Conservation (phyloP, 2,329 filamentous ascomycete genomes). For the Aspergillus vadensis region DNA sequence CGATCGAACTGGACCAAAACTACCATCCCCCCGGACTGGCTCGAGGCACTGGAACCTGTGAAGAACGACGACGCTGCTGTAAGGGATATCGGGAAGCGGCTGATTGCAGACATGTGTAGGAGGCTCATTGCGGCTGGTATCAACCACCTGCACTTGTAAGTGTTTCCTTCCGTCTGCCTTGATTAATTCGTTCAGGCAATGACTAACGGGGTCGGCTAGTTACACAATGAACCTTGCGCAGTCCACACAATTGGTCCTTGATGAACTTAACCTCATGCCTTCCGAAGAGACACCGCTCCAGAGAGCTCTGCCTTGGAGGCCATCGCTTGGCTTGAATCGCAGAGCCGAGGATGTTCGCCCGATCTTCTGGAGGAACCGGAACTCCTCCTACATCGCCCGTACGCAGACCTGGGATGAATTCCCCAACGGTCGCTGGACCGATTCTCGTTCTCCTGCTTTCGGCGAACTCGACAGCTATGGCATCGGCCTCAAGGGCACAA, state of each 20-base stretch:
- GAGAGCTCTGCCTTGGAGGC: conserved; percentile 93
- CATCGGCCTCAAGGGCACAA: conserved; percentile 89
- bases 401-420: conserved; percentile 99
- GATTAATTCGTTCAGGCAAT: background rate
- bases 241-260: conserved; percentile 88
- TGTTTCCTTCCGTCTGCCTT: conserved; percentile 2
- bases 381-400: conserved; percentile 90
- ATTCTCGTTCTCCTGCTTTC: conserved; percentile 92
- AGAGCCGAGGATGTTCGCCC: conserved; percentile 94
- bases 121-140: conserved; percentile 82
- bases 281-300: conserved; percentile 75
- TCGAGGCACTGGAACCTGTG: conserved; percentile 79
- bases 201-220: conserved; percentile 34
- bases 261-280: conserved; percentile 82
- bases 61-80: conserved; percentile 97
- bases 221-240: conserved; percentile 99
- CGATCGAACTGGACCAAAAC: conserved; percentile 90
- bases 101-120: conserved; percentile 88
- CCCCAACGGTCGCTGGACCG: conserved; percentile 97
- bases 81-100: conserved; percentile 79
- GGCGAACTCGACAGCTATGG: conserved; percentile 94
- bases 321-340: conserved; percentile 84
- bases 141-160: conserved; percentile 82
- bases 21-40: conserved; percentile 78
- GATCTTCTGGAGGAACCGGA: conserved; percentile 97